Evolutionary conservation across 345 rosid genomes (phyloP).

Genomic region (Ceriops tagal): DNA sequence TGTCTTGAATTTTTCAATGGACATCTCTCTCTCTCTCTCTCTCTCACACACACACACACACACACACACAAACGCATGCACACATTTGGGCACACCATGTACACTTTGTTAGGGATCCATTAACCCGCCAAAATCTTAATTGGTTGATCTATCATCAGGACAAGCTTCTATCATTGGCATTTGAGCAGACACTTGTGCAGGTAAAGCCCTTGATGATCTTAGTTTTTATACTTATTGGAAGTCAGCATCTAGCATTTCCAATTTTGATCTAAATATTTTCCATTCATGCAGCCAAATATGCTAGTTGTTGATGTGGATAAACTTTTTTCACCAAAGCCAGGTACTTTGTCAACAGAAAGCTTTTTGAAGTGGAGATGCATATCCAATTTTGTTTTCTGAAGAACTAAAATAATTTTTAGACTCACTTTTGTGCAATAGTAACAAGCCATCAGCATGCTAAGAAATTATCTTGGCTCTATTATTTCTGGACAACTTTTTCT

Average conservation of each 20-base stretch:
- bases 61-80: not conserved
- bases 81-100: not conserved
- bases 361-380: not conserved
- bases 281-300: slow-evolving; percentile 82
- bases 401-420: not conserved
- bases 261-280: slow-evolving; percentile 2
- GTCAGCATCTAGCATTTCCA: not conserved
- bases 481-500: too few species aligned
- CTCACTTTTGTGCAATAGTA: not conserved
- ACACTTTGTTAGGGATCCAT: not conserved
- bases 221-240: not conserved
- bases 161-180: slow-evolving; percentile 76
- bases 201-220: slow-evolving; percentile 9
- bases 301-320: slow-evolving; percentile 91
- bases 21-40: slow-evolving; percentile 9
- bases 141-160: slow-evolving; percentile 48
- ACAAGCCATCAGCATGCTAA: too few species aligned
- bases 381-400: not conserved
- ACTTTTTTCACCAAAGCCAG: slow-evolving; percentile 55
- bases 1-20: slow-evolving; percentile 1
- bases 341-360: slow-evolving; percentile 28
- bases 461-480: too few species aligned
- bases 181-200: slow-evolving; percentile 69
- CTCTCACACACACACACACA: not conserved
- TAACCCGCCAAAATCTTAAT: slow-evolving; percentile 7